Evolutionary conservation across 1,139 yeast species (phyloP).

Genomic region (Candida sp.): DNA sequence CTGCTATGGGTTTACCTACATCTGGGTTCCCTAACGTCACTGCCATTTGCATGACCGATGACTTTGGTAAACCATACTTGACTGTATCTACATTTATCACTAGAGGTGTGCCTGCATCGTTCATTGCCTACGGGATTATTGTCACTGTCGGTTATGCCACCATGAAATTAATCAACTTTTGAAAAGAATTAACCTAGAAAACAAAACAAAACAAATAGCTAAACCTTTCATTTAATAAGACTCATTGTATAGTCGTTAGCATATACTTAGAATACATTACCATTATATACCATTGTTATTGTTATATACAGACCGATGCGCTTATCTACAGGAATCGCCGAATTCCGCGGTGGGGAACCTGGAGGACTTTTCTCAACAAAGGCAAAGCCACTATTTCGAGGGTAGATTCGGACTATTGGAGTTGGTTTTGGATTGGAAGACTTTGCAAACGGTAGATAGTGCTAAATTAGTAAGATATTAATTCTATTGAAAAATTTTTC

Average conservation of each 20-base stretch:
- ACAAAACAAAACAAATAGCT: background rate
- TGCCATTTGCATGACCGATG: conserved; percentile 76
- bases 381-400: too few species aligned
- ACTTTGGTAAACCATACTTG: conserved; percentile 63
- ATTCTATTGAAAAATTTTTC: background rate
- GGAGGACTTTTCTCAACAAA: too few species aligned
- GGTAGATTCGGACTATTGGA: too few species aligned
- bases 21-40: conserved; percentile 79
- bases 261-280: too few species aligned
- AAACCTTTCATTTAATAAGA: too few species aligned
- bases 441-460: background rate
- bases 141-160: conserved; percentile 67
- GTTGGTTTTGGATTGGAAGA: too few species aligned
- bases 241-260: too few species aligned
- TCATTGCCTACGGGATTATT: conserved; percentile 52
- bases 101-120: conserved; percentile 67
- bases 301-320: too few species aligned
- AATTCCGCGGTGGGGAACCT: too few species aligned
- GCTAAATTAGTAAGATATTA: background rate
- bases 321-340: too few species aligned
- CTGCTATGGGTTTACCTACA: conserved; percentile 78
- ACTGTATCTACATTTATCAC: conserved; percentile 64
- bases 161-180: conserved; percentile 49
- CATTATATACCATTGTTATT: too few species aligned
- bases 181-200: conserved; percentile 4